These are phyloP conservation scores for Puccinia hordei DNA, from an alignment of 1,284 basidiomycete genomes.

Conservation along the genomic window DNA sequence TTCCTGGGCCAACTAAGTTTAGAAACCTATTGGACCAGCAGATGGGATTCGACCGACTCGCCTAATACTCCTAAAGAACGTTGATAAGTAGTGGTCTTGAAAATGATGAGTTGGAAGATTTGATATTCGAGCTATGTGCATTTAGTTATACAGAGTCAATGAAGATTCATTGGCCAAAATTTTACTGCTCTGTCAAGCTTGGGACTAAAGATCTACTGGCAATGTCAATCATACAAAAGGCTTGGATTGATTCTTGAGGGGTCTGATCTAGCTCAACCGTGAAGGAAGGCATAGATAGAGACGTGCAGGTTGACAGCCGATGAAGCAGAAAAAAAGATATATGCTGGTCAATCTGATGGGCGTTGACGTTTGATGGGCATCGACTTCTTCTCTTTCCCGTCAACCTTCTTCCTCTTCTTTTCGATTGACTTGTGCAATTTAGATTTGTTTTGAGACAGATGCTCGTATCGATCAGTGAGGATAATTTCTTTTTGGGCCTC, in stretches of 20 bases:
- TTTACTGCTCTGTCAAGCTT: too few species aligned
- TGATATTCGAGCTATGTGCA: too few species aligned
- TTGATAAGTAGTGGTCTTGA: neutral
- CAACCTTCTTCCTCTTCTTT: slow-evolving; percentile 38
- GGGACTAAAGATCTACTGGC: too few species aligned
- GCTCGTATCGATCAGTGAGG: slow-evolving; percentile 38
- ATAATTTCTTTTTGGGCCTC: slow-evolving; percentile 47
- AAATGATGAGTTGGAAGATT: too few species aligned
- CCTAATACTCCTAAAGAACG: too few species aligned
- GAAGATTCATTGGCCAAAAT: neutral
- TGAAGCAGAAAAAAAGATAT: neutral
- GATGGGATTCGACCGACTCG: neutral
- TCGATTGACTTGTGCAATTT: slow-evolving; percentile 43
- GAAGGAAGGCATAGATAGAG: too few species aligned
- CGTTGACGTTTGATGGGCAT: slow-evolving; percentile 35
- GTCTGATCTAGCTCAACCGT: too few species aligned
- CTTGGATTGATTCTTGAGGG: too few species aligned
- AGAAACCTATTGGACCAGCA: slow-evolving; percentile 6
- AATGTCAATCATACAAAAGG: too few species aligned
- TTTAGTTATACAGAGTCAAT: neutral
- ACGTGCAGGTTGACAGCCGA: too few species aligned
- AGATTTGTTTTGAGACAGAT: slow-evolving; percentile 39
- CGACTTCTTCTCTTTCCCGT: slow-evolving; percentile 45
- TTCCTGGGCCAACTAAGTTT: neutral
- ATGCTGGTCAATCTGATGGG: neutral